Evolutionary conservation across 805 yeast genomes (phyloP), one percentile per base, ranked within the genome.

Genomic region (Kodamaea kakaduensis): DNA sequence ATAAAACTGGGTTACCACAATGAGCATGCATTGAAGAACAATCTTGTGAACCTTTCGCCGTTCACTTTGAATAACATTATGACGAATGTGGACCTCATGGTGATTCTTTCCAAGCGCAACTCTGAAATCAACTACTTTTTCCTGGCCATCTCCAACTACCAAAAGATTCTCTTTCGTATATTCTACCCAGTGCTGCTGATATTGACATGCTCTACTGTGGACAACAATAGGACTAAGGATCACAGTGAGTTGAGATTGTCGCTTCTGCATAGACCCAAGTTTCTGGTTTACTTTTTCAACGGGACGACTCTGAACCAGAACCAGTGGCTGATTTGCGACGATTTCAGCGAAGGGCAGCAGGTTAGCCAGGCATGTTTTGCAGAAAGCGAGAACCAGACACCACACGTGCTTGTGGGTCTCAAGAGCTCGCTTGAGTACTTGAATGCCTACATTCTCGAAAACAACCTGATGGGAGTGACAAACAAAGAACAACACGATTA

Each of bases 291-390:
- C 48, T 84, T 83, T 53, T 63, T 78, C 38, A 71, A 75, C 46
- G 75, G 76, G 12, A 69, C 69, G 34, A 69, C 69, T 42, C 65
- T 71, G 25, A 66, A 71, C 43, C 56, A 69, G 16, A 80, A 80
- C 52, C 84, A 78, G 47, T 81, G 89, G 89, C 78, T 84, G 1
- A 78, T 82, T 17, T 83, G 90, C 57, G 90, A 82, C 39, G 94
- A 84, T 58, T 84, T 84, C 46, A 78, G 86, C 40, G 93, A 84
- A 48, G 89, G 85, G 9, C 87, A 81, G 49, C 90, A 84, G 52
- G 93, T 84, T 5, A 77, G 76, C 36, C 72, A 70, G 39, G 90
- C 93, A 0, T 77, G 65, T 51, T 62, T 69, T 19, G 69, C 71
- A 12, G 74, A 70, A 19, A 78, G 77, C 3, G 84, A 85, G 2